These are phyloP conservation scores for Lyophyllum semitale DNA, from an alignment of 768 basidiomycete genomes.

Conservation along the genomic window DNA sequence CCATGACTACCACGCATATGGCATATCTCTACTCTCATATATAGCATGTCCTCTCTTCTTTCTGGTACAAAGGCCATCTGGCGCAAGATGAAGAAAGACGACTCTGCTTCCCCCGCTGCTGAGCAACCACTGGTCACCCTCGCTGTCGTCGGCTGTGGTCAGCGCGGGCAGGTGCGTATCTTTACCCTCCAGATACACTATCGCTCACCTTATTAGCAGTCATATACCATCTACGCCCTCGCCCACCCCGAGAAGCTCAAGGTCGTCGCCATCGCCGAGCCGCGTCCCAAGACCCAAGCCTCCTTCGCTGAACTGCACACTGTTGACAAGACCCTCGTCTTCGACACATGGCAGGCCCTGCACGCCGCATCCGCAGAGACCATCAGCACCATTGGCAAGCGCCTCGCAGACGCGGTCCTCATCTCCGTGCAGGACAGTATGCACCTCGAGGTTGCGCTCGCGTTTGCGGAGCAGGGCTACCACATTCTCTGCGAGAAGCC, in stretches of 20 bases:
- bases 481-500: conserved; percentile 93
- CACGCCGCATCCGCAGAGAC: conserved; percentile 67
- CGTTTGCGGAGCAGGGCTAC: conserved; percentile 81
- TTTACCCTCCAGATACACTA: not conserved
- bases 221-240: conserved; percentile 66
- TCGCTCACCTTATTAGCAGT: conserved; percentile 34
- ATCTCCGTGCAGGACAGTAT: conserved; percentile 80
- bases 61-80: conserved; percentile 36
- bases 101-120: not conserved
- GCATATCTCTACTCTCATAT: not conserved
- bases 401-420: conserved; percentile 81
- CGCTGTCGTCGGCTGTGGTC: conserved; percentile 81
- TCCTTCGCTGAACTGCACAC: conserved; percentile 57
- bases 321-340: conserved; percentile 70
- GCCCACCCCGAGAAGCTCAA: conserved; percentile 63
- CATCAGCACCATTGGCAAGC: conserved; percentile 61
- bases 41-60: conserved; percentile 10
- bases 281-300: conserved; percentile 64
- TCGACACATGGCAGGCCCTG: conserved; percentile 72
- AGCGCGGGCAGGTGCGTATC: conserved; percentile 67
- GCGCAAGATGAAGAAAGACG: conserved; percentile 22
- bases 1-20: not conserved
- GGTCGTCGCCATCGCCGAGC: conserved; percentile 86
- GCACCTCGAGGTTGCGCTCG: conserved; percentile 73
- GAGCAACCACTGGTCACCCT: conserved; percentile 65